These are phyloP conservation scores for Cetraspora pellucida DNA, from an alignment of 192 early-diverging fungal genomes.

Conservation along the genomic window DNA sequence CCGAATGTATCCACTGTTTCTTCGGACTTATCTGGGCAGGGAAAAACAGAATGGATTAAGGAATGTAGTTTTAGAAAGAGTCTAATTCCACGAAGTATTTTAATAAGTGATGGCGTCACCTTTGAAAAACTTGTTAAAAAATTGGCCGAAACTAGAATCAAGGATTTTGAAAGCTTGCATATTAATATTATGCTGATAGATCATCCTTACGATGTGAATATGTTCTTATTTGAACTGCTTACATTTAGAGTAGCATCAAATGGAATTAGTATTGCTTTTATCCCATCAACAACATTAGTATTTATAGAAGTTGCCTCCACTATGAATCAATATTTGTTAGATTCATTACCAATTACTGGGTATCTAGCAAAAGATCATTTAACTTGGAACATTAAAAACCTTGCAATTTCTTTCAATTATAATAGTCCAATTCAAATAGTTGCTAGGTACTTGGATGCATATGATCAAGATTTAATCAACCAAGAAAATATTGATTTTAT, in stretches of 20 bases:
- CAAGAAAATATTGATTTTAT: neutral
- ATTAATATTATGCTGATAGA: slow-evolving; percentile 11
- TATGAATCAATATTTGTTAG: slow-evolving; percentile 21
- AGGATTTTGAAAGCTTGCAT: slow-evolving; percentile 31
- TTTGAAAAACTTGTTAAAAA: neutral
- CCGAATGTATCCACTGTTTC: slow-evolving; percentile 20
- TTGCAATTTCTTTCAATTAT: slow-evolving; percentile 11
- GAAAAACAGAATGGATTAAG: slow-evolving; percentile 36
- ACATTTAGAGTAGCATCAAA: slow-evolving; percentile 7
- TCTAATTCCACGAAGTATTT: slow-evolving; percentile 11
- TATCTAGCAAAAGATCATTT: slow-evolving; percentile 12
- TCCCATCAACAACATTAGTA: neutral
- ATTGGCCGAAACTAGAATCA: slow-evolving; percentile 11
- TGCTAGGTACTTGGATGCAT: neutral
- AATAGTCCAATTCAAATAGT: slow-evolving; percentile 23
- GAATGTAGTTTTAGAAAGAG: neutral
- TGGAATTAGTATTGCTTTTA: neutral
- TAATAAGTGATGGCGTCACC: slow-evolving; percentile 29
- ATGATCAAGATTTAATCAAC: neutral
- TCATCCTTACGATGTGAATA: slow-evolving; percentile 34
- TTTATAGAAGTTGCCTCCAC: slow-evolving; percentile 37
- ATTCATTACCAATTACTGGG: slow-evolving; percentile 5
- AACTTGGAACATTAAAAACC: slow-evolving; percentile 27
- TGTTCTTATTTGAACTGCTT: slow-evolving; percentile 35
- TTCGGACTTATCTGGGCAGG: slow-evolving; percentile 31